Evolutionary conservation across 805 yeast species (phyloP).

Genomic region (Saturnispora besseyi): DNA sequence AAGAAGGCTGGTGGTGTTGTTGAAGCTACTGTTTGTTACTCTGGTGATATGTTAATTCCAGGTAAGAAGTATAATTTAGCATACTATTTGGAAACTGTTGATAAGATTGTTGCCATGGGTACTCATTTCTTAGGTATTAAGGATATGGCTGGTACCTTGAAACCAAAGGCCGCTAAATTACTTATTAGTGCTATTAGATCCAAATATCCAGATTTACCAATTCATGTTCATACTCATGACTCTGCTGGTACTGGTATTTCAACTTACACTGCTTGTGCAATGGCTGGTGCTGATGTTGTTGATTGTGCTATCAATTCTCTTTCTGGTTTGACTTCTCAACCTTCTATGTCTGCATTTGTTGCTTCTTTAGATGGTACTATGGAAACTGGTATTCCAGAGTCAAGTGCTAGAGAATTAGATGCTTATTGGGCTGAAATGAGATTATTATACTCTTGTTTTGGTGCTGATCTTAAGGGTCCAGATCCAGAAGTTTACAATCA

Average conservation of each 20-base stretch:
- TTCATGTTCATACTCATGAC: slow-evolving; percentile 98
- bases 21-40: slow-evolving; percentile 96
- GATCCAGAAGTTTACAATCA: slow-evolving; percentile 98
- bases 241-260: slow-evolving; percentile 99
- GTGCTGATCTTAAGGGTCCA: slow-evolving; percentile 98
- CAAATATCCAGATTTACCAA: slow-evolving; percentile 87
- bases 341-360: slow-evolving; percentile 85
- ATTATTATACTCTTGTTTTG: slow-evolving; percentile 90
- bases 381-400: slow-evolving; percentile 60
- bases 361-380: slow-evolving; percentile 87
- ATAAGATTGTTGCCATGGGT: slow-evolving; percentile 82
- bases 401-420: slow-evolving; percentile 74
- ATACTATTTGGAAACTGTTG: slow-evolving; percentile 77
- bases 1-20: slow-evolving; percentile 98
- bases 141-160: slow-evolving; percentile 99
- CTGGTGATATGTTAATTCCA: slow-evolving; percentile 96
- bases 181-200: slow-evolving; percentile 76
- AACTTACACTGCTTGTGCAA: slow-evolving; percentile 88
- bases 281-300: slow-evolving; percentile 96
- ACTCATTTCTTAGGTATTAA: slow-evolving; percentile 95
- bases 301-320: slow-evolving; percentile 96
- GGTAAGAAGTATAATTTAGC: slow-evolving; percentile 94
- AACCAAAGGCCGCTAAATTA: slow-evolving; percentile 84
- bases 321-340: slow-evolving; percentile 99
- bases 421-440: slow-evolving; percentile 99